These are phyloP conservation scores for Ophiocordyceps camponoti-saundersi DNA, from an alignment of 2,329 filamentous ascomycete species.

Conservation along the genomic window DNA sequence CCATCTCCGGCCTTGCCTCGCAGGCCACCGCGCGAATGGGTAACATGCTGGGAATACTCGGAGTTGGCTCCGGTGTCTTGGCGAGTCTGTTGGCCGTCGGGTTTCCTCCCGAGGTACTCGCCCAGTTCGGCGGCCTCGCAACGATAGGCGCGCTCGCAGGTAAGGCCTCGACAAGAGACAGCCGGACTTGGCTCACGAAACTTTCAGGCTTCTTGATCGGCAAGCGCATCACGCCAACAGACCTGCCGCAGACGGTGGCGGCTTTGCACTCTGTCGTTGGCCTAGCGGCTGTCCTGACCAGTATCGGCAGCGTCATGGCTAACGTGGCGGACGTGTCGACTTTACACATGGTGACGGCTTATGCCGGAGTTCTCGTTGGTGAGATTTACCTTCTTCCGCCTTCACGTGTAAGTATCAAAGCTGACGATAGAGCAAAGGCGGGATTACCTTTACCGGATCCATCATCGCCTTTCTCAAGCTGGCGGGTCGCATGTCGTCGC, in stretches of 20 bases:
- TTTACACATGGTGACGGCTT: constrained; percentile 71
- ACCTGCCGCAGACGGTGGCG: constrained; percentile 76
- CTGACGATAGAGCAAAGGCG: constrained; percentile 23
- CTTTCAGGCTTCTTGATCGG: constrained; percentile 53
- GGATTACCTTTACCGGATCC: constrained; percentile 81
- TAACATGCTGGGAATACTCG: constrained; percentile 73
- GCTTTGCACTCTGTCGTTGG: constrained; percentile 83
- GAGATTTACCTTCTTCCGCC: constrained; percentile 1
- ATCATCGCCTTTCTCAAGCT: constrained; percentile 83
- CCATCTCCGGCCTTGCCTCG: constrained; percentile 64
- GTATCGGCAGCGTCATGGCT: constrained; percentile 71
- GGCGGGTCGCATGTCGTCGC: constrained; percentile 65
- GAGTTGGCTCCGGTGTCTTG: constrained; percentile 67
- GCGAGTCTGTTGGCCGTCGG: constrained; percentile 70
- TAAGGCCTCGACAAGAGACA: constrained; percentile 5
- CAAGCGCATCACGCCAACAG: constrained; percentile 73
- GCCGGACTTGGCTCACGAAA: constrained; percentile 1
- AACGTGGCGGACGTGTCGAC: constrained; percentile 54
- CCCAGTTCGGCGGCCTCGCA: constrained; percentile 66
- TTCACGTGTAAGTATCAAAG: not conserved
- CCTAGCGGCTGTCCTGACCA: constrained; percentile 74
- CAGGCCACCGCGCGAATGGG: constrained; percentile 71
- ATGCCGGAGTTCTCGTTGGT: constrained; percentile 72
- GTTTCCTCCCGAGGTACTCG: constrained; percentile 60
- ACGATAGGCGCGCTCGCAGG: constrained; percentile 50